phyloP scores from a whole-genome alignment of 2,329 filamentous ascomycete genomes.

The Sporothrix dimorphospora region DNA sequence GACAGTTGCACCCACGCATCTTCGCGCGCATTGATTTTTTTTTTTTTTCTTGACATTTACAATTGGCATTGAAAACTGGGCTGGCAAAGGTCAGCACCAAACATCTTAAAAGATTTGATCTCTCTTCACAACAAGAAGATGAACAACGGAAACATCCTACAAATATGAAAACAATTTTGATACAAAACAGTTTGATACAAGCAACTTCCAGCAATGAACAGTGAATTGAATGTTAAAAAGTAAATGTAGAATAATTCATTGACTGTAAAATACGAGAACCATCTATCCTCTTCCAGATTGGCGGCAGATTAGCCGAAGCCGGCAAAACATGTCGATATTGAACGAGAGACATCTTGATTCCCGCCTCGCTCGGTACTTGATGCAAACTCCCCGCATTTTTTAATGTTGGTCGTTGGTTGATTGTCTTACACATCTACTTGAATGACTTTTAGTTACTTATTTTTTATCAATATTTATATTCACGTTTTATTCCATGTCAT shows the following conservation, averaged over 20 bases:
- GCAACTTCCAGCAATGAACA: background rate
- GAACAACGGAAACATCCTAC: background rate
- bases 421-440: background rate
- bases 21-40: conserved; percentile 4
- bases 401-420: background rate
- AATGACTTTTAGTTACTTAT: background rate
- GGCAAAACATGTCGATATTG: background rate
- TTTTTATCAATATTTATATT: too few relatives aligned
- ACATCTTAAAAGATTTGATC: background rate
- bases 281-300: background rate
- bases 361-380: conserved; percentile 6
- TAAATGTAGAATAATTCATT: background rate
- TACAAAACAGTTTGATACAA: conserved; percentile 18
- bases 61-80: background rate
- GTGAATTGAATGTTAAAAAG: background rate
- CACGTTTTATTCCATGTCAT: too few relatives aligned
- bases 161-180: conserved; percentile 21
- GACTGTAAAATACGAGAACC: background rate
- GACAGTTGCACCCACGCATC: background rate
- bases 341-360: background rate
- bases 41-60: background rate
- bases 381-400: background rate
- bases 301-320: conserved; percentile 12
- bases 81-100: background rate
- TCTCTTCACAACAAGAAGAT: background rate